Evolutionary conservation across 768 basidiomycete genomes (phyloP).

Genomic region (Boletus huronensis): DNA sequence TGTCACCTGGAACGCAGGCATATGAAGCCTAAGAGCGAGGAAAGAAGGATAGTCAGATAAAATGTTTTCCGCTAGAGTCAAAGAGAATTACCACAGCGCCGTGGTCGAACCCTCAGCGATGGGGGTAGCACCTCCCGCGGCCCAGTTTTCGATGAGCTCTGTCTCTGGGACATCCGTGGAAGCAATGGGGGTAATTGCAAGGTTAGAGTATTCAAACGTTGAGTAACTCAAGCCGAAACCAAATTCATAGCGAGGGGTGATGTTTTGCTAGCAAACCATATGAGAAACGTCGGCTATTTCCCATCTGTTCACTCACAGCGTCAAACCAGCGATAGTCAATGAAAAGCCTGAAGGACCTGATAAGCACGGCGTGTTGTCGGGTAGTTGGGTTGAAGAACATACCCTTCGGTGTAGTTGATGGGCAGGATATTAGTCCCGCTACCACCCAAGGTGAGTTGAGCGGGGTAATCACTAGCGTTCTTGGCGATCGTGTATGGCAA

Average conservation of each 20-base stretch:
- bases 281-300: not conserved
- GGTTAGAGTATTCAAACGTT: constrained; percentile 63
- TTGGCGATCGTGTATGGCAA: constrained; percentile 77
- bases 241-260: constrained; percentile 82
- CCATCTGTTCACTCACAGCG: constrained; percentile 41
- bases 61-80: no score
- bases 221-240: constrained; percentile 90
- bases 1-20: constrained; percentile 56
- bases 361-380: not conserved
- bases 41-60: not conserved
- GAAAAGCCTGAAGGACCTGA: constrained; percentile 37
- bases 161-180: constrained; percentile 29
- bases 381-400: not conserved
- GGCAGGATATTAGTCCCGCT: constrained; percentile 31
- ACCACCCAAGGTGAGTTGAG: constrained; percentile 34
- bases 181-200: constrained; percentile 45
- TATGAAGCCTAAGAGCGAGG: constrained; percentile 50
- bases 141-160: constrained; percentile 49
- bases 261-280: constrained; percentile 45
- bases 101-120: constrained; percentile 55
- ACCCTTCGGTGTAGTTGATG: constrained; percentile 62
- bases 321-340: constrained; percentile 78
- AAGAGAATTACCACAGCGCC: constrained; percentile 51
- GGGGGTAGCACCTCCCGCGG: constrained; percentile 52
- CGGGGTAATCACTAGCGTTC: constrained; percentile 46